Conservation (phyloP, 2,329 filamentous ascomycete genomes). For the Chaetomiaceae sp. region DNA sequence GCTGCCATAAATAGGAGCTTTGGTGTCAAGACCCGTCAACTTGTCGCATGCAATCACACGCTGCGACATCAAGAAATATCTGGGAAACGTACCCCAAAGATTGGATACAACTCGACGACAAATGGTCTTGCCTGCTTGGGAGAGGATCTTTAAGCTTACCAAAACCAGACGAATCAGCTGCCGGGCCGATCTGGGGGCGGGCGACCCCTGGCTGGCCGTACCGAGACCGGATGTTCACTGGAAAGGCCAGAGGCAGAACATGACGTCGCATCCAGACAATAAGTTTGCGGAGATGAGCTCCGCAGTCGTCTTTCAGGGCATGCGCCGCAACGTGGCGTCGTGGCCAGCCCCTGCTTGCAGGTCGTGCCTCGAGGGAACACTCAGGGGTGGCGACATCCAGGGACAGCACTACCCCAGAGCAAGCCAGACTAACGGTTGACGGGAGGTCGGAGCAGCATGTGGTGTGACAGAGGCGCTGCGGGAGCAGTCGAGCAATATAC, state of each 20-base stretch:
- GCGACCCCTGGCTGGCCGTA: neutral
- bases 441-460: neutral
- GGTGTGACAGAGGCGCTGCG: conserved; percentile 10
- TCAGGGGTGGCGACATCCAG: neutral
- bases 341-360: neutral
- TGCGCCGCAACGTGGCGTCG: neutral
- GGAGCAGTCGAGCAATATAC: conserved; percentile 11
- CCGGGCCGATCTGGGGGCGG: neutral
- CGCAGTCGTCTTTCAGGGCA: conserved; percentile 7
- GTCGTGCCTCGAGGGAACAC: neutral
- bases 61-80: neutral
- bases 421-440: neutral
- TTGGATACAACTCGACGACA: neutral
- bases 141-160: conserved; percentile 11
- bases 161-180: conserved; percentile 1
- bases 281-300: conserved; percentile 19
- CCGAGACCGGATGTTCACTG: conserved; percentile 6
- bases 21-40: conserved; percentile 1
- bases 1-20: conserved; percentile 22
- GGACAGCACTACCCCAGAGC: conserved; percentile 6
- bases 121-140: neutral
- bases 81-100: neutral
- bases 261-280: conserved; percentile 22
- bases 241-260: conserved; percentile 6
- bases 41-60: conserved; percentile 19